Conservation (phyloP, 371 early-diverging fungal genomes). For the Phascolomyces articulosus region DNA sequence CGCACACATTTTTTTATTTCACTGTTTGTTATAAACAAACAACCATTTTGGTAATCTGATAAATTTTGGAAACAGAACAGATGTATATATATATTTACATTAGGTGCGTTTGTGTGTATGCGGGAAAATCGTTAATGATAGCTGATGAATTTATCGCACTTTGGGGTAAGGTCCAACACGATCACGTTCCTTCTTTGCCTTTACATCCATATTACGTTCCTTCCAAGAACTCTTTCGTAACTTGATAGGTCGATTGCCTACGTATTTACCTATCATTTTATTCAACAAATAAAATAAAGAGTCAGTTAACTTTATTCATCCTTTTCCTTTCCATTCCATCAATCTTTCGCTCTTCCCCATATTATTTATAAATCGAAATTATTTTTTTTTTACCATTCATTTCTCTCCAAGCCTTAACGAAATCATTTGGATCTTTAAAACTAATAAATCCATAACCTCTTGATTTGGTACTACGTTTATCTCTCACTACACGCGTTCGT, state of each 20-base stretch:
- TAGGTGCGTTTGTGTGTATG: too few species aligned
- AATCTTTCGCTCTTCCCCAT: too few species aligned
- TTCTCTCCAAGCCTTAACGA: slow-evolving; percentile 83
- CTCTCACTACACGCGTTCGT: slow-evolving; percentile 79
- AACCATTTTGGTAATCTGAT: too few species aligned
- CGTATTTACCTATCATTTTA: slow-evolving; percentile 89
- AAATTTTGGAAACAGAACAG: too few species aligned
- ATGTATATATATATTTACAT: too few species aligned
- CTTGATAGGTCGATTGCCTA: slow-evolving; percentile 94
- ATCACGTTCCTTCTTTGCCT: slow-evolving; percentile 50
- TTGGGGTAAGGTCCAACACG: slow-evolving; percentile 49
- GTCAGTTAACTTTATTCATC: background rate
- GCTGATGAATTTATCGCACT: slow-evolving; percentile 25
- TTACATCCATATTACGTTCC: slow-evolving; percentile 82
- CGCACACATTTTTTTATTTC: too few species aligned
- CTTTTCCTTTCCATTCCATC: too few species aligned
- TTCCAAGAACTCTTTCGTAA: slow-evolving; percentile 94
- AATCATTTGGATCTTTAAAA: slow-evolving; percentile 85
- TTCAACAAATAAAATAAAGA: background rate
- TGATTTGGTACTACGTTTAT: slow-evolving; percentile 78
- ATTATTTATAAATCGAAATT: background rate
- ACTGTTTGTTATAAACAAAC: too few species aligned
- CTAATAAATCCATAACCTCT: slow-evolving; percentile 86
- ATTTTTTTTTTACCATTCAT: slow-evolving; percentile 79
- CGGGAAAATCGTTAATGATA: too few species aligned